Evolutionary conservation across 129 eudicot species (phyloP), one percentile per base, ranked within the genome.

Genomic region (Logfia minima): DNA sequence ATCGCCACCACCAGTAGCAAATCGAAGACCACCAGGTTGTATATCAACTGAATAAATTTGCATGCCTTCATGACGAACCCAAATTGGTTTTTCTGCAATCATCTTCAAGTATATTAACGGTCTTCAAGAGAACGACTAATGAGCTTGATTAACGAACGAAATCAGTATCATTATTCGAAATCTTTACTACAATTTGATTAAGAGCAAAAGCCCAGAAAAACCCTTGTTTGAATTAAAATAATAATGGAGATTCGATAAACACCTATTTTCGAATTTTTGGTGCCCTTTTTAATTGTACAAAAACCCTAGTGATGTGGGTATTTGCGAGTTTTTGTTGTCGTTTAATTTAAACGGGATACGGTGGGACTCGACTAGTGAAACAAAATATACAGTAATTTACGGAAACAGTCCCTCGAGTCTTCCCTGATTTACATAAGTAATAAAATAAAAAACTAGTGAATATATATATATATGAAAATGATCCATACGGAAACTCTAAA

Each of bases 1-100:
- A 90, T 95, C 99, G 62, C 99, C 99, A 77, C 99, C 99, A 52
- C 99, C 97, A 73, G 99, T 95, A 62, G 99, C 96, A 82, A 95
- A 89, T 90, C 99, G 80, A 59, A 88, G 94, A 35, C 97, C 97
- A 39, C 99, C 99, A 79, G 99, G 99, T 73, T 95, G 97, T 66
- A 92, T 88, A 85, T 95, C 99, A 85, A 95, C 84, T n/a, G 99
- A 88, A 89, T 92, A 95, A 82, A 95, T 92, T 88, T 95, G 99
- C 88, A 90, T 81, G 52, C 96, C 95, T 58, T 90, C 99, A 90
- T 95, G 99, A 81, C 81, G 85, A 84, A 95, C 77, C 99, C 99
- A 95, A 81, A 52, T 84, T 37, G 97, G 97, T 37, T 92, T 95
- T 79, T 95, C 99, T 23, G 98, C 90, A 83, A 92, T 92, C 97